These are phyloP conservation scores for Cutaneotrichosporon cutaneum DNA, from an alignment of 1,284 basidiomycete genomes.

Conservation along the genomic window DNA sequence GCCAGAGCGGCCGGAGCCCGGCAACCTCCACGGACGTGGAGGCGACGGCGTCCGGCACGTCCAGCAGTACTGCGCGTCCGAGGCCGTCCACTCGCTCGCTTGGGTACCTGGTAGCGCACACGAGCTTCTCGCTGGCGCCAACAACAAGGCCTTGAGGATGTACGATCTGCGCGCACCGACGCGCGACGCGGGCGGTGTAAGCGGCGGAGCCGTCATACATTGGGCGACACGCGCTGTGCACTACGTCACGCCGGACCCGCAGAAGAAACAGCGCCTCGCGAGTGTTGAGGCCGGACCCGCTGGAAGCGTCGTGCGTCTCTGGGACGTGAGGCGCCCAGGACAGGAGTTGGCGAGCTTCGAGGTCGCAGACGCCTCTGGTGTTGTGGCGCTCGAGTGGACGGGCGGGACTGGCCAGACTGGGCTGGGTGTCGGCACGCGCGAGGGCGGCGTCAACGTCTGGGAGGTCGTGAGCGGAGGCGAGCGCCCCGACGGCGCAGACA, in stretches of 20 bases:
- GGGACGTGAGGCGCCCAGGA: conserved; percentile 44
- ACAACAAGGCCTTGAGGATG: conserved; percentile 41
- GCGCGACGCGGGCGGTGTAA: conserved; percentile 12
- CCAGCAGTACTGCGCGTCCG: conserved; percentile 49
- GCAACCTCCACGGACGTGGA: neutral
- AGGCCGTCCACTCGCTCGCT: conserved; percentile 44
- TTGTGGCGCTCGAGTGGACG: conserved; percentile 41
- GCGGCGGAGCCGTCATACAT: conserved; percentile 22
- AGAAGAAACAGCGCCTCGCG: conserved; percentile 35
- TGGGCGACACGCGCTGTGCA: conserved; percentile 45
- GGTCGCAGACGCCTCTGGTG: conserved; percentile 22
- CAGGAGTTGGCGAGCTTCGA: conserved; percentile 41
- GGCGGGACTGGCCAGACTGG: conserved; percentile 17
- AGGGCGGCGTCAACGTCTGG: conserved; percentile 47
- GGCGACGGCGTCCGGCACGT: conserved; percentile 33
- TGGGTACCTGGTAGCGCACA: conserved; percentile 29
- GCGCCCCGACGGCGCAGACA: conserved; percentile 29
- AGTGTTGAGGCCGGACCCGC: conserved; percentile 37
- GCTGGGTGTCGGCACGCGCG: conserved; percentile 46
- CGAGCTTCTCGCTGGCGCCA: conserved; percentile 40
- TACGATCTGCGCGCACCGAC: conserved; percentile 43
- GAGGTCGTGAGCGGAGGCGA: conserved; percentile 35
- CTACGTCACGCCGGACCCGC: conserved; percentile 37
- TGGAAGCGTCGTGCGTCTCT: conserved; percentile 42
- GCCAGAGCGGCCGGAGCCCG: conserved; percentile 14